These are phyloP conservation scores for Leishmania major DNA, from an alignment of 208 protist species.

Conservation along the genomic window DNA sequence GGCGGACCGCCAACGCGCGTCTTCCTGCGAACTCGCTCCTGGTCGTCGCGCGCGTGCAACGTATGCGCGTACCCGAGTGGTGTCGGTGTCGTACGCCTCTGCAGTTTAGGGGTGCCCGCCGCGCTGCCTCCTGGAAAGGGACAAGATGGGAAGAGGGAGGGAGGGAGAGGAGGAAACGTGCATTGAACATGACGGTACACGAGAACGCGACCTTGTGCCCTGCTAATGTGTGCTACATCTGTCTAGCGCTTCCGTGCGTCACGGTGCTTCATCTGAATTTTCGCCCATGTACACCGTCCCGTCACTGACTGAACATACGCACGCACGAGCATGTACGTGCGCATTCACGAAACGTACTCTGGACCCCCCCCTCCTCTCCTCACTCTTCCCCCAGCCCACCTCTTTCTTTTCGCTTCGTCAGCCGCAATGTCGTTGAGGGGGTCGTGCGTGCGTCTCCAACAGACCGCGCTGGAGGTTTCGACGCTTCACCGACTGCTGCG, in stretches of 20 bases:
- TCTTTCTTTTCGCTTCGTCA: background rate
- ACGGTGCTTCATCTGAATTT: background rate
- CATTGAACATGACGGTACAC: background rate
- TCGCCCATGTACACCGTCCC: background rate
- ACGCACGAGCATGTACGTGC: no score
- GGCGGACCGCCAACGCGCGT: background rate
- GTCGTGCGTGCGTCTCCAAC: conserved; percentile 3
- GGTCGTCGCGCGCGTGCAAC: background rate
- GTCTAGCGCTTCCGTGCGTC: background rate
- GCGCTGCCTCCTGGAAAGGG: background rate
- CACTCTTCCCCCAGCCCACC: background rate
- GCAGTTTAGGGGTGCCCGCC: background rate
- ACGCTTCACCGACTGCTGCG: conserved; percentile 10
- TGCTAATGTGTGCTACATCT: no score
- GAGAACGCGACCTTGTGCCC: background rate
- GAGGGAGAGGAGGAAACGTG: background rate
- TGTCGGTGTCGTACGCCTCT: background rate
- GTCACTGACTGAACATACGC: background rate
- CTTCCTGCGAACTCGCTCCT: background rate
- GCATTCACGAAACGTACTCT: background rate
- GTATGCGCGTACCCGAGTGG: background rate
- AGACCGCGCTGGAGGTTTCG: background rate
- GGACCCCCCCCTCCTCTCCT: background rate
- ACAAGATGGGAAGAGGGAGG: background rate
- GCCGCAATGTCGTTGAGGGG: background rate